phyloP scores from a whole-genome alignment of 1,284 basidiomycete species.

The Pterula multifida region DNA sequence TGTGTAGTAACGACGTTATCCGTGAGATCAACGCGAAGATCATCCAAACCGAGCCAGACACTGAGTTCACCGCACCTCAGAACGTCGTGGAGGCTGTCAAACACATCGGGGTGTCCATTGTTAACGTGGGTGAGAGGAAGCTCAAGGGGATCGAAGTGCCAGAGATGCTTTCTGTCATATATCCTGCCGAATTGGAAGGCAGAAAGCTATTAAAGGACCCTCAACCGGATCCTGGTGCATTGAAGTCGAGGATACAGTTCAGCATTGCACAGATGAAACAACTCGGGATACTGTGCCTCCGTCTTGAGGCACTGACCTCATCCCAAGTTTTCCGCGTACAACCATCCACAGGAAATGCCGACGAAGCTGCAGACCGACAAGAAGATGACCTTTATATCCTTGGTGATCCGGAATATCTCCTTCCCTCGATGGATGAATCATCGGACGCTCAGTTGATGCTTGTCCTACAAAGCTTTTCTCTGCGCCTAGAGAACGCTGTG shows the following conservation, averaged over 20 bases:
- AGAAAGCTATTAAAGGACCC: constrained; percentile 57
- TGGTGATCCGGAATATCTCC: constrained; percentile 52
- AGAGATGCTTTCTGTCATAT: constrained; percentile 78
- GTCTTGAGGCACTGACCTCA: constrained; percentile 75
- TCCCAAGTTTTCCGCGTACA: constrained; percentile 46
- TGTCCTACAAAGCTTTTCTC: constrained; percentile 64
- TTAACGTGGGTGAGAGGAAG: constrained; percentile 80
- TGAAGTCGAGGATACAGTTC: constrained; percentile 49
- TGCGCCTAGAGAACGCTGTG: constrained; percentile 75
- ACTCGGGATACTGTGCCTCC: constrained; percentile 66
- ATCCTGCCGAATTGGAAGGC: constrained; percentile 67
- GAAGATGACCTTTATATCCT: constrained; percentile 30
- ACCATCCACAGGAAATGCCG: constrained; percentile 29
- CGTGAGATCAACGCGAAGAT: constrained; percentile 68
- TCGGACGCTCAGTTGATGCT: constrained; percentile 67
- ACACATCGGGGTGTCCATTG: constrained; percentile 63
- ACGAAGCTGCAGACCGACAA: constrained; percentile 20
- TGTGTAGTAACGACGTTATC: constrained; percentile 85
- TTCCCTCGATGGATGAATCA: constrained; percentile 65
- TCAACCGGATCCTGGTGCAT: constrained; percentile 29
- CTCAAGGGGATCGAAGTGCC: constrained; percentile 91
- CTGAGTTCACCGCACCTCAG: constrained; percentile 34
- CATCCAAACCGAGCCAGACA: constrained; percentile 40
- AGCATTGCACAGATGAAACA: constrained; percentile 72
- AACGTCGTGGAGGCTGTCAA: constrained; percentile 63